These are phyloP conservation scores for Zasmidium cellare DNA, from an alignment of 2,329 filamentous ascomycete genomes.

Conservation along the genomic window DNA sequence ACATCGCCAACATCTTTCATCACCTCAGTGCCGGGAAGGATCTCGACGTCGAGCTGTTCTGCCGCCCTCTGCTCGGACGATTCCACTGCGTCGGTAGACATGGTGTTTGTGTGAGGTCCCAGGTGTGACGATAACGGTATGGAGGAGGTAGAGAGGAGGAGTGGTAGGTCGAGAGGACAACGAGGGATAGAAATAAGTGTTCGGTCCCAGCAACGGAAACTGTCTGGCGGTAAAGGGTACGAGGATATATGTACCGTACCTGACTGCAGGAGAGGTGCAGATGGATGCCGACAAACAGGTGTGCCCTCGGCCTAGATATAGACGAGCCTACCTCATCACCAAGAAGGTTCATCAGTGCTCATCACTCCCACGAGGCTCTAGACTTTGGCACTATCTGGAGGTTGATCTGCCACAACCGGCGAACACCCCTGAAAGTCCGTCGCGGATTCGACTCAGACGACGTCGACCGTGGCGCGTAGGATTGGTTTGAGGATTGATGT, in stretches of 20 bases:
- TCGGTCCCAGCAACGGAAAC: constrained; percentile 5
- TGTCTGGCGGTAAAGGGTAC: background rate
- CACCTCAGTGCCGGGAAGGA: constrained; percentile 33
- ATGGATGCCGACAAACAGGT: background rate
- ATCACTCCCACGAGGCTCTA: background rate
- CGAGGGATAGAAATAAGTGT: background rate
- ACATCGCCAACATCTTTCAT: constrained; percentile 30
- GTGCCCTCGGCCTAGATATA: background rate
- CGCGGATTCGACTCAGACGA: background rate
- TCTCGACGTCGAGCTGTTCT: constrained; percentile 27
- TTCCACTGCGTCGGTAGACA: constrained; percentile 8
- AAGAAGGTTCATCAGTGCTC: background rate
- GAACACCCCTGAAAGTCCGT: constrained; percentile 1
- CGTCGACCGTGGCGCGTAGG: background rate
- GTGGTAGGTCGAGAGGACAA: too few species aligned
- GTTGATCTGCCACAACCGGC: background rate
- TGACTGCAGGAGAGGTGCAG: constrained; percentile 1
- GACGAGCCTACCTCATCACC: background rate
- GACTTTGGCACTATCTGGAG: background rate
- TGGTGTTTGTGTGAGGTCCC: background rate
- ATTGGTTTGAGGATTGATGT: background rate
- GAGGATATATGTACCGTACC: background rate
- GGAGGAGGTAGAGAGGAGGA: background rate
- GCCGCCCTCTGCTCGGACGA: constrained; percentile 17
- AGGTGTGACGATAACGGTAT: background rate